phyloP scores from a whole-genome alignment of 2,329 filamentous ascomycete species.

The Colletotrichum lini region DNA sequence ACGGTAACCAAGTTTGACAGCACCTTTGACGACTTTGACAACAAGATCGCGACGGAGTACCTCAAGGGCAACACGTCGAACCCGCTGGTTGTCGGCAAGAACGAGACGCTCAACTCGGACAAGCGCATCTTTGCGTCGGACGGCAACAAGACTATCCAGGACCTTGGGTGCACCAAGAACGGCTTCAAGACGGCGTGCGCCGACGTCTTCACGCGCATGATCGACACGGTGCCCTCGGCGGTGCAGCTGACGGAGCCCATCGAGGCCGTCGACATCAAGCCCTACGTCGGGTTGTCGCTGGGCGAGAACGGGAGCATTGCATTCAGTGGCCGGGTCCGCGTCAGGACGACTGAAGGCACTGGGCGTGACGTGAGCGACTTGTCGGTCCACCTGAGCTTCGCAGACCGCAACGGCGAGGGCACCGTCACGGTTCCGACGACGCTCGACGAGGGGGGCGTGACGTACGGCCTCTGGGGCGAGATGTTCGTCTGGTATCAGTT shows the following conservation, averaged over 20 bases:
- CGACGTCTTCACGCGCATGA: constrained; percentile 51
- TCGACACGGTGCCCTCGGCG: constrained; percentile 51
- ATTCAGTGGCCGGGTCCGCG: constrained; percentile 48
- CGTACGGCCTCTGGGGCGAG: constrained; percentile 46
- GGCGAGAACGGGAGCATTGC: constrained; percentile 46
- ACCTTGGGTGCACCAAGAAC: constrained; percentile 53
- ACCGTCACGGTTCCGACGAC: constrained; percentile 19
- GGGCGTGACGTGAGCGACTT: constrained; percentile 42
- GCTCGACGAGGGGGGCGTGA: constrained; percentile 44
- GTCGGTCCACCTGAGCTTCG: constrained; percentile 33
- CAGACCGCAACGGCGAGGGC: constrained; percentile 41
- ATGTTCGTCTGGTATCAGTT: constrained; percentile 52
- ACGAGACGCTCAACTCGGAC: constrained; percentile 45
- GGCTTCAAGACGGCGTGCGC: constrained; percentile 55
- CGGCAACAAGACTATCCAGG: constrained; percentile 57
- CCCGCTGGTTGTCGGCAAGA: constrained; percentile 44
- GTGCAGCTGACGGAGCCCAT: constrained; percentile 50
- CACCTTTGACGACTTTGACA: constrained; percentile 45
- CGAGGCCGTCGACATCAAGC: constrained; percentile 51
- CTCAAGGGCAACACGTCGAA: constrained; percentile 44
- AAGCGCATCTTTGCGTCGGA: constrained; percentile 45
- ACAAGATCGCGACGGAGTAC: constrained; percentile 45
- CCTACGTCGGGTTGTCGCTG: constrained; percentile 48
- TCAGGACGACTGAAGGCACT: constrained; percentile 42
- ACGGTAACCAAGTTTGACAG: constrained; percentile 55